Evolutionary conservation across 108 stramenopile species (phyloP), one percentile per base, ranked within the genome.

Genomic region (Cyclotella sp.): DNA sequence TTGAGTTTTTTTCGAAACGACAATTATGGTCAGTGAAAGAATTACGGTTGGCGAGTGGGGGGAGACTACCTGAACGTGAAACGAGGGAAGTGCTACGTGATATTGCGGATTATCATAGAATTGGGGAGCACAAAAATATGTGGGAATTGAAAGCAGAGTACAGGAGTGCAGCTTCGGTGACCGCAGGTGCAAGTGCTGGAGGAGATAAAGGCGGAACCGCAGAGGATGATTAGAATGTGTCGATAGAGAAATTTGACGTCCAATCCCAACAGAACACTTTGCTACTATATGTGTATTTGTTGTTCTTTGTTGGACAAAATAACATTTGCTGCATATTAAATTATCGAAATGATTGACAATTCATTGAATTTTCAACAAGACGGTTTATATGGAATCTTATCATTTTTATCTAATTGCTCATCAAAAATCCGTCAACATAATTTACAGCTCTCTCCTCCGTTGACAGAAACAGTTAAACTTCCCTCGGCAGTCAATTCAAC

Each of bases 1-100:
- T 95, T 78, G 85, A 95, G 76, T 76, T 89, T 24, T 95, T 91
- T 77, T 78, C 75, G n/a, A 87, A 91, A 46, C 85, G 84, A 70
- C 88, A 66, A 21, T 82, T 72, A 68, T 95, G 94, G 94, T 82
- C 89, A 3, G 84, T 89, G 41, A 93, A 93, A 65, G 92, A 95
- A 68, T 72, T 94, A 55, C 68, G 77, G 41, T 70, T 75, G 64
- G 75, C 72, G n/a, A 82, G 72, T 46, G 82, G 73, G 28, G 82
- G 87, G 29, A 85, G 88, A 29, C 69, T 88, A 24, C 77, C 87
- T 3, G 94, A 95, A 62, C 80, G 85, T 6, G 94, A 95, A 70
- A 85, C 91, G 52, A 81, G 92, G 52, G 89, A 90, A 29, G 81
- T 89, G 3, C 46, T 95, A 55, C 58, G 78, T 57, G 92, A 95